These are phyloP conservation scores for Crithidia sp. DNA, from an alignment of 208 protist genomes.

Conservation along the genomic window DNA sequence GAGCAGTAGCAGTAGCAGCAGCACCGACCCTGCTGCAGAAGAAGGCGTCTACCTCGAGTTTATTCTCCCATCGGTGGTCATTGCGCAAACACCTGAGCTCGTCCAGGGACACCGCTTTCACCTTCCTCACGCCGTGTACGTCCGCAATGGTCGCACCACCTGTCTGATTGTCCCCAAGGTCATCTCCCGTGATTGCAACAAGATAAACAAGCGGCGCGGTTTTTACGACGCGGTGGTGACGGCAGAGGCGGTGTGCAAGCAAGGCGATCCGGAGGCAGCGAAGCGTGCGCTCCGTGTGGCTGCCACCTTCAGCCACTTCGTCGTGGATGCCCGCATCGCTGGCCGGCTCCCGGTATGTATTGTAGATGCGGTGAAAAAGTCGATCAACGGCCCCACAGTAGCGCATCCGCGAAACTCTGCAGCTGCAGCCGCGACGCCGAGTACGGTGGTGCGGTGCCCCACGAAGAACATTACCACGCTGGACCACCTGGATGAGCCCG, in stretches of 20 bases:
- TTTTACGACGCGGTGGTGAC: constrained; percentile 90
- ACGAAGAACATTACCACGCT: constrained; percentile 61
- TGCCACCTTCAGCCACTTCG: constrained; percentile 78
- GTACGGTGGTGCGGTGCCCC: constrained; percentile 16
- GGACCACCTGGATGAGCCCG: constrained; percentile 56
- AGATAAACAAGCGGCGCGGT: constrained; percentile 87
- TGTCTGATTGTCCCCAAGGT: constrained; percentile 84
- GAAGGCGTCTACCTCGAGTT: constrained; percentile 82
- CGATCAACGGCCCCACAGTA: neutral
- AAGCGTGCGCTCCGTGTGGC: constrained; percentile 71
- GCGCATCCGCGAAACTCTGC: neutral
- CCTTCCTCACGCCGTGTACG: constrained; percentile 68
- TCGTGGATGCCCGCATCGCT: constrained; percentile 79
- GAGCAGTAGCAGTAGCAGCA: neutral
- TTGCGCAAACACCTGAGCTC: constrained; percentile 71
- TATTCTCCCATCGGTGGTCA: constrained; percentile 63
- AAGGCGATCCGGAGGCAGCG: constrained; percentile 57
- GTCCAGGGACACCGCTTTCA: constrained; percentile 43
- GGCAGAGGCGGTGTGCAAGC: constrained; percentile 83
- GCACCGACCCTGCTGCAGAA: constrained; percentile 31
- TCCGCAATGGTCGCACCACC: constrained; percentile 62
- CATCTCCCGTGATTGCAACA: constrained; percentile 71
- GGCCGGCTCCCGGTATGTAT: constrained; percentile 67
- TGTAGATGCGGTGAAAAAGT: constrained; percentile 27
- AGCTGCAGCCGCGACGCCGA: neutral